Conservation (phyloP, 2,329 filamentous ascomycete species). For the Cylindrodendrum hubeiense region DNA sequence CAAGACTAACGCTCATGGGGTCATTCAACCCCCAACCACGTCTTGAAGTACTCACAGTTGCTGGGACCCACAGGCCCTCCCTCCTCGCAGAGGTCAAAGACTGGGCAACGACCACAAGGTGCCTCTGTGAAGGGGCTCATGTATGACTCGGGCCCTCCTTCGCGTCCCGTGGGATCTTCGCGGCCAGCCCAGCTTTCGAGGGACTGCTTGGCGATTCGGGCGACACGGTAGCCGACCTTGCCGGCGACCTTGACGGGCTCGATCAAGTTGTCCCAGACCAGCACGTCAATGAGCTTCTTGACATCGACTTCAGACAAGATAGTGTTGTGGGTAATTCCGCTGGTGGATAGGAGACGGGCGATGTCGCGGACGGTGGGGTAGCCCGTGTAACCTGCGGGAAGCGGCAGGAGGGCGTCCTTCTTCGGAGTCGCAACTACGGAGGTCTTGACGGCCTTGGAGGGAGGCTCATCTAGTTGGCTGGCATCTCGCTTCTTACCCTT, state of each 20-base stretch:
- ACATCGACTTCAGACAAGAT: conserved; percentile 81
- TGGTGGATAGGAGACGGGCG: conserved; percentile 77
- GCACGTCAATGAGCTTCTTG: conserved; percentile 86
- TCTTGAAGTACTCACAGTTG: conserved; percentile 91
- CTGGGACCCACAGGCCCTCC: conserved; percentile 90
- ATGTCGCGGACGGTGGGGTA: conserved; percentile 88
- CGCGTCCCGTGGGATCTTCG: conserved; percentile 51
- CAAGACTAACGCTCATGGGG: background rate
- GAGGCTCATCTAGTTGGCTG: conserved; percentile 50
- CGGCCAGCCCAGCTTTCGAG: conserved; percentile 55
- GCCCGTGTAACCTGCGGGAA: conserved; percentile 75
- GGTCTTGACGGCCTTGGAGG: conserved; percentile 45
- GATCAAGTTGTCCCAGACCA: conserved; percentile 88
- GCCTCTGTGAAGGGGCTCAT: conserved; percentile 86
- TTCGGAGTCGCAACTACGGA: conserved; percentile 35
- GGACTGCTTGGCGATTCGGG: conserved; percentile 61
- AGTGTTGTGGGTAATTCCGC: conserved; percentile 78
- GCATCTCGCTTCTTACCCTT: conserved; percentile 66
- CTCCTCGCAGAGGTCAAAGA: conserved; percentile 92
- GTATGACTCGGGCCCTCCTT: conserved; percentile 57
- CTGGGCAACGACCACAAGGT: conserved; percentile 91
- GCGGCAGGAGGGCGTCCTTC: conserved; percentile 61
- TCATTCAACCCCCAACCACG: conserved; percentile 76
- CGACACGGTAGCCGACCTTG: conserved; percentile 65
- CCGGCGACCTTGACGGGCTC: conserved; percentile 70